A percentile compares a stretch with the other conserved stretches of the same genome.
These are phyloP conservation scores for Calamus simplicifolius DNA, from an alignment of 176 grass and related monocot genomes.

Conservation along the genomic window DNA sequence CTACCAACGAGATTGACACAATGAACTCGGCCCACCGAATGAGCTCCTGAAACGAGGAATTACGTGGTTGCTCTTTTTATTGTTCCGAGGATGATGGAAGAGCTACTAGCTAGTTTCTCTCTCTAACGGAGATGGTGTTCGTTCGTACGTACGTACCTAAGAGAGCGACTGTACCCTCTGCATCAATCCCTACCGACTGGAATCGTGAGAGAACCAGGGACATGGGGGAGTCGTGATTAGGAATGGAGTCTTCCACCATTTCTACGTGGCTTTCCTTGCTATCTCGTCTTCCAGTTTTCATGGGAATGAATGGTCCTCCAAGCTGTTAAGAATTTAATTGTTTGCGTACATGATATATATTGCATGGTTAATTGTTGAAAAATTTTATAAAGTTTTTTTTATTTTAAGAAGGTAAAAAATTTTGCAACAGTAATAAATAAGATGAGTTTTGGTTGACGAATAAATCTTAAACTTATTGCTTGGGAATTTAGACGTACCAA, in stretches of 20 bases:
- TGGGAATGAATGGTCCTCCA: slow-evolving; percentile 19
- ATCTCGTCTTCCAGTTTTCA: slow-evolving; percentile 31
- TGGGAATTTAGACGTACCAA: not conserved
- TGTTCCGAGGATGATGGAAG: no score
- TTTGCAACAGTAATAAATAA: no score
- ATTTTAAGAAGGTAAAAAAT: no score
- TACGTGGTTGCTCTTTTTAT: no score
- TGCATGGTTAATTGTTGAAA: not conserved
- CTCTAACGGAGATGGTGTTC: not conserved
- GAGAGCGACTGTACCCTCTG: slow-evolving; percentile 29
- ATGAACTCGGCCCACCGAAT: slow-evolving; percentile 53
- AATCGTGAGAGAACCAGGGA: slow-evolving; percentile 19
- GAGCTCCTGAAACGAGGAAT: slow-evolving; percentile 16
- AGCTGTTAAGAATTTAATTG: slow-evolving; percentile 5
- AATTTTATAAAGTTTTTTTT: no score
- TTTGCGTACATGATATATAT: no score
- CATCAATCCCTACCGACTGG: slow-evolving; percentile 19
- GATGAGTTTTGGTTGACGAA: not conserved
- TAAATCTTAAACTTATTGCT: not conserved
- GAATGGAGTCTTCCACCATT: slow-evolving; percentile 8
- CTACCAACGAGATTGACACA: slow-evolving; percentile 32
- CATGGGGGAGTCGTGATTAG: slow-evolving; percentile 22
- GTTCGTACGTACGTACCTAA: slow-evolving; percentile 10
- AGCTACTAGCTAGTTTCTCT: no score
- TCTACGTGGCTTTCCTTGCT: slow-evolving; percentile 19